Conservation (phyloP, 306 rosid genomes). For the Alnus glutinosa region DNA sequence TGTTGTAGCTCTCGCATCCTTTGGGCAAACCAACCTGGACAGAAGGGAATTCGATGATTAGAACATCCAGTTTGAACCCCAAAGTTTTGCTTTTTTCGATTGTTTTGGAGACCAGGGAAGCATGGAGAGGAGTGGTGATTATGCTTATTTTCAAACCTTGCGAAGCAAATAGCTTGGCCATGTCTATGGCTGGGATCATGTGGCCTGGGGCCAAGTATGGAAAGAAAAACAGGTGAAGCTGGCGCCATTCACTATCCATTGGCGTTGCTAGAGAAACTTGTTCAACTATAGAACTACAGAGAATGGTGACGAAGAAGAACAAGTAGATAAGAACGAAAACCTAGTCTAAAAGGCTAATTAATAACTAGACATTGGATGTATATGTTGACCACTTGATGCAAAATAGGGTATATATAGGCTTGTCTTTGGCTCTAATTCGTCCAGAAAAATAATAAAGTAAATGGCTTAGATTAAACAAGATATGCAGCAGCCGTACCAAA, state of each 20-base stretch:
- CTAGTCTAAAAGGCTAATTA: too few relatives aligned
- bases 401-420: too few relatives aligned
- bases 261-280: neutral
- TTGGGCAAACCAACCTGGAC: conserved; percentile 45
- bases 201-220: conserved; percentile 39
- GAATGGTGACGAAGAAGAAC: too few relatives aligned
- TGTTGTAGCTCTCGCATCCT: conserved; percentile 47
- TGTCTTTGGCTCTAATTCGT: too few relatives aligned
- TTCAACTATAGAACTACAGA: too few relatives aligned
- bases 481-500: too few relatives aligned
- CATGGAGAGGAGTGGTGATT: conserved; percentile 33
- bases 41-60: conserved; percentile 36
- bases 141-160: conserved; percentile 32
- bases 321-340: too few relatives aligned
- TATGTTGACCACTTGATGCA: too few relatives aligned
- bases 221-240: conserved; percentile 36
- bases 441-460: too few relatives aligned
- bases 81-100: neutral
- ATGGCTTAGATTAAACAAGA: too few relatives aligned
- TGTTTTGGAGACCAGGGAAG: conserved; percentile 13
- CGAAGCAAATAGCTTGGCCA: conserved; percentile 35
- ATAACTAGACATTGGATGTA: too few relatives aligned
- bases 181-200: conserved; percentile 33
- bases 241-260: neutral
- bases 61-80: neutral